Evolutionary conservation across 352 stramenopile species (phyloP).

Genomic region (Phytophthora pseudosyringae): DNA sequence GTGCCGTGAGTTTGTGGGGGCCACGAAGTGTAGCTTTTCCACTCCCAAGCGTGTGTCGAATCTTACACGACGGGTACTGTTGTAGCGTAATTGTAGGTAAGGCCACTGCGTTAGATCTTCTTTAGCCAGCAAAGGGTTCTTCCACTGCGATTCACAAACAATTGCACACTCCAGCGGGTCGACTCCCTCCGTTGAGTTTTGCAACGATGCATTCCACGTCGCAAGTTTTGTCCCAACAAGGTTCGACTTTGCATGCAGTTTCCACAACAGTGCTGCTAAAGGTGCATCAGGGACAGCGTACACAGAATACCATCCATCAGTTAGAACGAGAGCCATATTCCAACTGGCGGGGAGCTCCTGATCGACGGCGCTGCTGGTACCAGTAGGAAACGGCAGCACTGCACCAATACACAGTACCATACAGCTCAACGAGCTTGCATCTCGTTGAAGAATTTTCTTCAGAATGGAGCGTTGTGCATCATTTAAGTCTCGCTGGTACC

Average conservation of each 20-base stretch:
- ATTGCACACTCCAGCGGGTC: slow-evolving; percentile 74
- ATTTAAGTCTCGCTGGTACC: slow-evolving; percentile 63
- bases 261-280: slow-evolving; percentile 55
- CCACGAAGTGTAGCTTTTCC: slow-evolving; percentile 42
- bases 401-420: slow-evolving; percentile 72
- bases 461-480: slow-evolving; percentile 58
- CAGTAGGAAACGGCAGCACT: slow-evolving; percentile 48
- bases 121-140: slow-evolving; percentile 55
- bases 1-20: slow-evolving; percentile 2
- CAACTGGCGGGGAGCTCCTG: slow-evolving; percentile 54
- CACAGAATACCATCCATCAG: slow-evolving; percentile 77
- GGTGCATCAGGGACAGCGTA: slow-evolving; percentile 60
- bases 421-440: slow-evolving; percentile 66
- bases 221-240: slow-evolving; percentile 71
- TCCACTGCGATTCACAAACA: slow-evolving; percentile 40
- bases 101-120: slow-evolving; percentile 60
- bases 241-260: slow-evolving; percentile 39
- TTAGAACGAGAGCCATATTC: slow-evolving; percentile 70
- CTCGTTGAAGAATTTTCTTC: slow-evolving; percentile 74
- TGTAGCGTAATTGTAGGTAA: slow-evolving; percentile 68
- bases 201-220: slow-evolving; percentile 69
- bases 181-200: slow-evolving; percentile 69
- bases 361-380: slow-evolving; percentile 36
- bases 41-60: slow-evolving; percentile 53
- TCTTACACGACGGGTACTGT: slow-evolving; percentile 66